phyloP scores from a whole-genome alignment of 176 grass and related monocot genomes.

The Avena insularis region DNA sequence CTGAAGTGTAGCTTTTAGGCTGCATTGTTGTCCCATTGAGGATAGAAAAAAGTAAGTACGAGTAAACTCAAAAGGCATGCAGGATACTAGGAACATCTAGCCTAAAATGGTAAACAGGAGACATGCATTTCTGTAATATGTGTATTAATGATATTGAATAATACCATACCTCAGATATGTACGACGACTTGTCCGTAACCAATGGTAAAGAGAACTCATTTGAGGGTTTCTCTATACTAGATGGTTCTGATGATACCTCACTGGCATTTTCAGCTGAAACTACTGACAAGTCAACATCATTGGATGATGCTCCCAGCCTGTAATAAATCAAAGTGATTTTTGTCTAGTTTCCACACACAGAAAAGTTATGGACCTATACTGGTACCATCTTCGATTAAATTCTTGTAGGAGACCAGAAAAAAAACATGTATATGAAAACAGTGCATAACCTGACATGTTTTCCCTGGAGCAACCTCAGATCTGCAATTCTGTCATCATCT shows the following conservation, averaged over 20 bases:
- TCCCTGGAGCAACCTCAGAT: conserved; percentile 62
- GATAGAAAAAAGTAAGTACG: conserved; percentile 38
- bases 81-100: conserved; percentile 9
- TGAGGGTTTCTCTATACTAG: conserved; percentile 30
- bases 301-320: conserved; percentile 84
- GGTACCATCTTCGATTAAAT: background rate
- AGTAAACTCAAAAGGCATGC: conserved; percentile 23
- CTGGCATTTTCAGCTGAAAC: conserved; percentile 45
- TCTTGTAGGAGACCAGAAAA: background rate
- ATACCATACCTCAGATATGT: conserved; percentile 46
- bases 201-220: conserved; percentile 7
- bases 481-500: conserved; percentile 76
- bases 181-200: conserved; percentile 19
- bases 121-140: background rate
- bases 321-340: conserved; percentile 34
- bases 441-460: conserved; percentile 82
- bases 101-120: conserved; percentile 3
- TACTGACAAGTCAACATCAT: conserved; percentile 65
- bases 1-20: conserved; percentile 48
- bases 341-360: background rate
- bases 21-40: conserved; percentile 42
- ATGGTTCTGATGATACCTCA: conserved; percentile 46
- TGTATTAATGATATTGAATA: conserved; percentile 7
- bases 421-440: background rate
- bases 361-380: background rate